Base-by-base conservation (phyloP, 192 early-diverging fungal species). In the Umbelopsis sp. region DNA sequence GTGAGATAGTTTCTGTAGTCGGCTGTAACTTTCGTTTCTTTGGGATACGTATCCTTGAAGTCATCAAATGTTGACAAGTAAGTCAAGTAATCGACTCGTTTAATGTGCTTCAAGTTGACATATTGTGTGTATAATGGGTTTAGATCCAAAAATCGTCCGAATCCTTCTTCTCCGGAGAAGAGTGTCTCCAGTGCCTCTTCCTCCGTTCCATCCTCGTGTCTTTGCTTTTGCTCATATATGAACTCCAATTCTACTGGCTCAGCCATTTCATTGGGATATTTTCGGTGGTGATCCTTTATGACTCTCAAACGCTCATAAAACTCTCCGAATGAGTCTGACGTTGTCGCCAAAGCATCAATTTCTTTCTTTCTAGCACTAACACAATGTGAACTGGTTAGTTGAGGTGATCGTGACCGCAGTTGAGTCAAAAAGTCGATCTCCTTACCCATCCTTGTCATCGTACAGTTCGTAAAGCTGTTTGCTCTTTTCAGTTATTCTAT, bases 161-260 rank as follows among this genome's bases (percentile, higher is more conserved):
- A 66, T 3, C 83, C 77, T 78, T 99, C 96, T 80, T 99, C 97
- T 21, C 94, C 96, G n/a, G 93, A 93, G 76, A 97, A 98, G 76
- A 92, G 82, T 11, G 85, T 90, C 53, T 99, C 95, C 41, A 98
- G 66, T 20, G 87, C 92, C 74, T 73, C 69, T 69, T 65, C 49
- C 35, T 74, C 74, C 48, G 74, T 66, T 49, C 79, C 70, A 16
- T 55, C 71, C 69, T 73, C 41, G 64, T 79, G 69, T 70, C 71
- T 69, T 71, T 81, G 50, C 83, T 89, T 84, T 70, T 84, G 81
- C 35, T 87, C 70, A 55, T 66, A 23, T 41, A 78, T 73, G 66
- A 94, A 91, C 69, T 92, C 91, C 30, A 94, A 64, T 68, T 98
- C 95, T 67, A 94, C 86, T 23, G 93, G 90, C 18, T 91, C 89